Conservation (phyloP, 2,329 filamentous ascomycete species). For the Sporothrix brunneoviolacea region DNA sequence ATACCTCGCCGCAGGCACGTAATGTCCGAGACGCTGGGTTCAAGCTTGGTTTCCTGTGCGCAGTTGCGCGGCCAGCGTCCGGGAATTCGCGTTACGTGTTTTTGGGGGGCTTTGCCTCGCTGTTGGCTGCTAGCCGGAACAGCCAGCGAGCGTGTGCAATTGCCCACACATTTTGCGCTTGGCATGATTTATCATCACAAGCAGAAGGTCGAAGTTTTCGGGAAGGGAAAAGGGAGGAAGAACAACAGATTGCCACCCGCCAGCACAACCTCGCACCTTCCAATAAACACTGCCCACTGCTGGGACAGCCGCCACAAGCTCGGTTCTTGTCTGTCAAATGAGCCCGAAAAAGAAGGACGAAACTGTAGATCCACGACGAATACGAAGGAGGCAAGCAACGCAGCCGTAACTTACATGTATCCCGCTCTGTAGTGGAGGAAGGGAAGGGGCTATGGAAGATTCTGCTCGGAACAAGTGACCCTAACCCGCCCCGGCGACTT, state of each 20-base stretch:
- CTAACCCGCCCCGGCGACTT: constrained; percentile 7
- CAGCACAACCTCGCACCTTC: constrained; percentile 1
- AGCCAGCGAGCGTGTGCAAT: not conserved
- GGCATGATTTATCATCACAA: constrained; percentile 15
- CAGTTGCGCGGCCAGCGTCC: too few species aligned
- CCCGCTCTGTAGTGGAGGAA: too few species aligned
- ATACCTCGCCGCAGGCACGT: constrained; percentile 4
- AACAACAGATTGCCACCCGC: not conserved
- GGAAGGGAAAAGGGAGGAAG: not conserved
- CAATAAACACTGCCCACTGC: too few species aligned
- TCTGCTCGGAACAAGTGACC: too few species aligned
- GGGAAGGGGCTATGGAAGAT: too few species aligned
- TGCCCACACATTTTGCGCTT: not conserved
- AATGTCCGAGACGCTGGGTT: constrained; percentile 10
- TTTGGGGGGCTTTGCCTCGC: not conserved
- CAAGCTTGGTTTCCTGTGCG: too few species aligned
- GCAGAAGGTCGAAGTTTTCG: not conserved
- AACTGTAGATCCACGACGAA: too few species aligned
- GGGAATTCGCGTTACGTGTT: constrained; percentile 7
- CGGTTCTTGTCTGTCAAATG: constrained; percentile 9
- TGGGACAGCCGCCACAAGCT: constrained; percentile 9
- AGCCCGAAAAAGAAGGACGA: constrained; percentile 1
- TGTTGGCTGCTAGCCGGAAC: too few species aligned
- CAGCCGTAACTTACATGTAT: too few species aligned
- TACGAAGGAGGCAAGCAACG: too few species aligned